These are phyloP conservation scores for Collybia mongolica DNA, from an alignment of 768 basidiomycete genomes.

Conservation along the genomic window DNA sequence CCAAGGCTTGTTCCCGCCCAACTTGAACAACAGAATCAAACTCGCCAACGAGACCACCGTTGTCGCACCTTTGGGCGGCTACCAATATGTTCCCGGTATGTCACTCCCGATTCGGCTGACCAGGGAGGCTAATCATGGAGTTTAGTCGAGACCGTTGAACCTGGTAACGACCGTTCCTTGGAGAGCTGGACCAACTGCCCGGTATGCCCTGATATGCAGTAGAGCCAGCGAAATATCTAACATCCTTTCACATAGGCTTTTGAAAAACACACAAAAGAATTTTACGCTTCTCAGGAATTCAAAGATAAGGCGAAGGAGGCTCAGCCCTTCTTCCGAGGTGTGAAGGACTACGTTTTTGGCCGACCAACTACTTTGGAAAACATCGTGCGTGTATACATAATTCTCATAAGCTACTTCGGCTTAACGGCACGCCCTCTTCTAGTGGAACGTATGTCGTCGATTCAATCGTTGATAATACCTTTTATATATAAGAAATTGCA, in stretches of 20 bases:
- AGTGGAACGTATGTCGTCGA: conserved; percentile 72
- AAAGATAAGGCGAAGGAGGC: conserved; percentile 57
- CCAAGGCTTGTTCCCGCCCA: conserved; percentile 88
- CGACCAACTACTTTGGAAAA: conserved; percentile 67
- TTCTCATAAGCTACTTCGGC: not conserved
- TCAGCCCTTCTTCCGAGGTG: conserved; percentile 59
- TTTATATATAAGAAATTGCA: conserved; percentile 20
- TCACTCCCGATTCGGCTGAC: conserved; percentile 5
- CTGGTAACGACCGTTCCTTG: conserved; percentile 76
- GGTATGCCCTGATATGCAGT: conserved; percentile 23
- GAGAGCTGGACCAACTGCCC: conserved; percentile 74
- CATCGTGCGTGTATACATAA: conserved; percentile 43
- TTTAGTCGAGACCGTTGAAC: conserved; percentile 82
- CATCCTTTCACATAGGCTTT: conserved; percentile 45
- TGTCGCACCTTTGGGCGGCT: conserved; percentile 73
- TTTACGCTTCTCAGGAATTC: conserved; percentile 67
- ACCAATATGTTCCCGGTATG: conserved; percentile 82
- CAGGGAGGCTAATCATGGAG: not conserved
- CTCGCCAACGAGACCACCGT: conserved; percentile 79
- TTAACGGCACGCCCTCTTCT: conserved; percentile 15
- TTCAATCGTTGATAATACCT: too few species aligned
- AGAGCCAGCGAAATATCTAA: not conserved
- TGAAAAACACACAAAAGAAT: conserved; percentile 56
- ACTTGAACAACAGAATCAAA: conserved; percentile 62
- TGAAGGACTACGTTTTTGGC: conserved; percentile 73